Evolutionary conservation across 257 asterid species (phyloP).

Genomic region (Ilex aquifolium): DNA sequence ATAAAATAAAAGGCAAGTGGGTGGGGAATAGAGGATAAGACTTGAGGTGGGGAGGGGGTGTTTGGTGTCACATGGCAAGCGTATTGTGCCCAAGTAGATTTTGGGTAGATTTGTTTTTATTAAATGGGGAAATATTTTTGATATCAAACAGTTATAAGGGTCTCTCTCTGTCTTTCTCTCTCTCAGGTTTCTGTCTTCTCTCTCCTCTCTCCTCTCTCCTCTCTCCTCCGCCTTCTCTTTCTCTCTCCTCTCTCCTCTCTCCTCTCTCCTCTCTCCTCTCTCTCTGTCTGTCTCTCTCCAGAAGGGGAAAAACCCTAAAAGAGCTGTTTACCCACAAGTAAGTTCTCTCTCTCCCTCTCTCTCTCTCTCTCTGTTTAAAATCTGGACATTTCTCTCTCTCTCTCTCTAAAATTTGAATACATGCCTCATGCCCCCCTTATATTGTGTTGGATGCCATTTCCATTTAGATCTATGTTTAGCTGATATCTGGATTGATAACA

Average conservation of each 20-base stretch:
- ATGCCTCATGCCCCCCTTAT: too few relatives aligned
- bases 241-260: conserved; percentile 25
- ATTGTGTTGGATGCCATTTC: conserved; percentile 5
- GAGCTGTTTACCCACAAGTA: conserved; percentile 85
- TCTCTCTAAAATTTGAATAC: conserved; percentile 17
- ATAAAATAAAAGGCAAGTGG: too few relatives aligned
- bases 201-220: conserved; percentile 16
- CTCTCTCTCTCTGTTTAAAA: neutral
- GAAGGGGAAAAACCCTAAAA: conserved; percentile 64
- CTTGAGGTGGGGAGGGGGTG: too few relatives aligned
- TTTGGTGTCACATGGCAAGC: too few relatives aligned
- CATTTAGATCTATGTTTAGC: conserved; percentile 6
- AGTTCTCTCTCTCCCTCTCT: conserved; percentile 49
- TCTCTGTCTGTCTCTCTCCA: conserved; percentile 66
- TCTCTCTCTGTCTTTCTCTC: conserved; percentile 27
- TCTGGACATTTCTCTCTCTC: conserved; percentile 16
- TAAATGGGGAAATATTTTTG: neutral
- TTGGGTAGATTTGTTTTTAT: neutral
- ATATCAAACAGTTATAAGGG: neutral
- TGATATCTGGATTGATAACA: conserved; percentile 15
- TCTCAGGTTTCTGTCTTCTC: conserved; percentile 19
- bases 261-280: conserved; percentile 47
- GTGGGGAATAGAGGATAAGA: too few relatives aligned
- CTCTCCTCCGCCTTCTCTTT: conserved; percentile 9
- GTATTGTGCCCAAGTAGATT: too few relatives aligned